Evolutionary conservation across 1,139 yeast species (phyloP), one percentile per base, ranked within the genome.

Genomic region (Taphrina sp.): DNA sequence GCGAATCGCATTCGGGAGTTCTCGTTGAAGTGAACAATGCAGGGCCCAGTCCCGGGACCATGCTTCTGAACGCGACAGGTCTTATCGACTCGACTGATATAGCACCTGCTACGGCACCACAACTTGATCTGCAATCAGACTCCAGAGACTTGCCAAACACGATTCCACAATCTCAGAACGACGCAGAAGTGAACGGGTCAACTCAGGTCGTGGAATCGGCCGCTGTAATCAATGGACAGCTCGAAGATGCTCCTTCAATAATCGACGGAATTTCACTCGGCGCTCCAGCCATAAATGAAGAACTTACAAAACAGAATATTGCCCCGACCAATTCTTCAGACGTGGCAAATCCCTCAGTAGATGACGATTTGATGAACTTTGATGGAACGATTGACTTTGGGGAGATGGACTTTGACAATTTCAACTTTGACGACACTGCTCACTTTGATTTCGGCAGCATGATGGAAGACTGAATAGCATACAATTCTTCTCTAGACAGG

Each of bases 391-490:
- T 43, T 20, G 47, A 43, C 14, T 43, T 43, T 22, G 47, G 47
- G 14, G 47, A 43, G 28, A 29, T 43, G 38, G 47, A 23, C n/a
- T 43, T 43, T 31, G 47, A 43, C 29, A 17, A 24, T 31, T 23
- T 23, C 31, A 19, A 23, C 28, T 16, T 17, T 17, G 47, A 43
- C 38, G 47, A 43, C 14, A 22, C 38, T n/a, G 38, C 38, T 19
- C 47, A 43, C 24, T 43, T 43, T 31, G 47, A 43, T 23, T 43
- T 43, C 22, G 47, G 47, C 14, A 22, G 29, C 29, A 43, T 43
- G 47, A 43, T 43, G 24, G 47, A 43, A 14, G 47, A 29, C 47
- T 26, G 36, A 43, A n/a, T n/a, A n/a, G n/a, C n/a, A n/a, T n/a
- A n/a, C n/a, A n/a, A n/a, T n/a, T n/a, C n/a, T n/a, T n/a, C n/a